Evolutionary conservation across 2,329 filamentous ascomycete genomes (phyloP).

Genomic region (Pseudocercospora pini-densiflorae): DNA sequence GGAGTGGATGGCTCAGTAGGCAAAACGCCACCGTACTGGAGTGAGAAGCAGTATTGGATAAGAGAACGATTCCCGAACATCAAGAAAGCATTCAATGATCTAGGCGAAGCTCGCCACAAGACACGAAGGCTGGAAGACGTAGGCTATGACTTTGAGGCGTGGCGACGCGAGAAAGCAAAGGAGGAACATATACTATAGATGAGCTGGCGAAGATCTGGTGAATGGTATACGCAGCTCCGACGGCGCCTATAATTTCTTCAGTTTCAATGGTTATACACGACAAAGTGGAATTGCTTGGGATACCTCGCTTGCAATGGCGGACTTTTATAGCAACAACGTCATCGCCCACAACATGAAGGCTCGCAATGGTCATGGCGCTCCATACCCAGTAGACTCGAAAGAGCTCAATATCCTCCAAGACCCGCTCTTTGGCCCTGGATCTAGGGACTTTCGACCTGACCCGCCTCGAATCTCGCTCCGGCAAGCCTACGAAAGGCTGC

Average conservation of each 20-base stretch:
- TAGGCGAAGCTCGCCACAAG: conserved; percentile 60
- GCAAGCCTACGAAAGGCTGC: conserved; percentile 10
- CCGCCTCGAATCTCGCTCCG: neutral
- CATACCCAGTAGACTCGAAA: conserved; percentile 4
- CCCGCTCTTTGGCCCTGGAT: neutral
- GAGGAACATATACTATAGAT: conserved; percentile 11
- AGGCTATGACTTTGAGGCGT: conserved; percentile 54
- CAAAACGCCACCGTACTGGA: conserved; percentile 74
- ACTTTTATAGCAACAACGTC: neutral
- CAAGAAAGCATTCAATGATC: conserved; percentile 71
- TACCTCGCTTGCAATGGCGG: neutral
- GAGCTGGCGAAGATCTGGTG: neutral
- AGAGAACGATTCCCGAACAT: conserved; percentile 70
- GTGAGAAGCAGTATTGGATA: conserved; percentile 72
- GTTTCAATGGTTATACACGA: neutral
- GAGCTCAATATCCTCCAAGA: conserved; percentile 14
- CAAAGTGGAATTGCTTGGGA: neutral
- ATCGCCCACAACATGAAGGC: neutral
- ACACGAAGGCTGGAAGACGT: conserved; percentile 72
- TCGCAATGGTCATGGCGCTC: conserved; percentile 4
- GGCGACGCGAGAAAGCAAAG: conserved; percentile 32
- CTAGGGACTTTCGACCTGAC: neutral
- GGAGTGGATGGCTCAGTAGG: conserved; percentile 43
- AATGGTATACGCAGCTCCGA: neutral
- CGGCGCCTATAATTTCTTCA: neutral